Base-by-base conservation (phyloP, 2,329 filamentous ascomycete species). In the Dactylellina haptotyla region DNA sequence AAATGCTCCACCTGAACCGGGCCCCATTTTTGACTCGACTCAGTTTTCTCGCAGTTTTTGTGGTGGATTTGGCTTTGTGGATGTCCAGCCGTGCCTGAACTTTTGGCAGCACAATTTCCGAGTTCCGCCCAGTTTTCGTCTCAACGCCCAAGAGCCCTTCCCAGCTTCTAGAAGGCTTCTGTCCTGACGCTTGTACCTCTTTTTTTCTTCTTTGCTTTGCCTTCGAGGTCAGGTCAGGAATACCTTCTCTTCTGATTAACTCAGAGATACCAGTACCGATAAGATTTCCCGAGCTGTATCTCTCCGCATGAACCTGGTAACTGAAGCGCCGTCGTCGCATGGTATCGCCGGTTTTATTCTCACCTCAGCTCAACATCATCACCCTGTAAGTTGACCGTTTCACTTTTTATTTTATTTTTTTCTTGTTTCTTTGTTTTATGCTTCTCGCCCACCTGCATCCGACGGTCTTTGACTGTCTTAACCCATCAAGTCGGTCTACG, bases 281-380 rank as follows among this genome's bases (percentile, higher is more conserved):
- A 48, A 50, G 37, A 37, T 28, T 57, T 56, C 30, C 12, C 37
- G 12, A 32, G 30, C 45, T 57, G 50, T 50, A 59, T 63, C 43
- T 41, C 57, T 62, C 66, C 66, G 66, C 50, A 71, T 71, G 66
- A 71, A 50, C 63, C 51, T 71, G 66, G 66, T 46, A 57, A 46
- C 37, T 57, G 25, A 41, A 69, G n/a, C n/a, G n/a, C 50, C 25
- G 10, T 50, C 28, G 39, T 64, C 58, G 32, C 45, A 30, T 51
- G 45, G 18, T 63, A 63, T 63, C 58, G 58, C 51, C 66, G 30
- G 25, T 45, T 30, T 45, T 43, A 20, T 16, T 45, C 16, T 32
- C 16, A 50, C 58, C 43, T 62, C 57, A 45, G 32, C 53, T 30
- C 51, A 63, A 28, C 39, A n/a, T n/a, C n/a, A 63, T 53, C 41